Evolutionary conservation across 2,329 filamentous ascomycete species (phyloP), one percentile per base, ranked within the genome.

Genomic region (Cladosporium austrohemisphaericum): DNA sequence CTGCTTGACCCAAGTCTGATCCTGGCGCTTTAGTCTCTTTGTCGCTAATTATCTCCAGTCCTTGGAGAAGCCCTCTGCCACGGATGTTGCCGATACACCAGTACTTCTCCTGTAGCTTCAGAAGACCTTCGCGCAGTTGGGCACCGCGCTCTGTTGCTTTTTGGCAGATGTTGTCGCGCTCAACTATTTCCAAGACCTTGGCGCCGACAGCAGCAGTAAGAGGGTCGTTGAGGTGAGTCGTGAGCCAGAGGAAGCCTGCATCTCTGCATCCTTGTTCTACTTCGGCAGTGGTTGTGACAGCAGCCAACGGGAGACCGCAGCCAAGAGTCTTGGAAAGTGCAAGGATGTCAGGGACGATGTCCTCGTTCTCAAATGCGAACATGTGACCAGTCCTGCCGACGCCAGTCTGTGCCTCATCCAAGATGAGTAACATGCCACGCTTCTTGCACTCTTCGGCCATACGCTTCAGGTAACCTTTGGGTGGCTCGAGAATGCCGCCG

Each of bases 311-410:
- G 3, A 61, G 40, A n/a, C 59, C 57, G 26, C 53, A 55, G 4
- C 59, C 55, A 13, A 60, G 54, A 7, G 57, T 60, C 35, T 61
- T 61, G 14, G 51, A 56, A 5, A 59, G 43, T 5, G 51, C 36
- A 8, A 59, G 64, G 28, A 85, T 81, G 56, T 85, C 67, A 1
- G 68, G 68, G 0, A 69, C 60, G 1, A 65, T 51, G 4, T 58
- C 60, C 8, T 65, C 56, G 10, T 63, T 47, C 47, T 55, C 38
- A 40, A 59, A 56, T 3, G 58, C 58, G 32, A 59, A 59, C 55
- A 59, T 55, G 26, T 67, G 55, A 14, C 65, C 67, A 13, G 65
- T 60, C 25, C 65, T 55, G 4, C 67, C 67, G 4, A 69, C 52
- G 3, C 55, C 66, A 0, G 66, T 68, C 47, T 69, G 67, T 4